Conservation (phyloP, 129 eudicot species). For the Centrapalus pauciflorus region DNA sequence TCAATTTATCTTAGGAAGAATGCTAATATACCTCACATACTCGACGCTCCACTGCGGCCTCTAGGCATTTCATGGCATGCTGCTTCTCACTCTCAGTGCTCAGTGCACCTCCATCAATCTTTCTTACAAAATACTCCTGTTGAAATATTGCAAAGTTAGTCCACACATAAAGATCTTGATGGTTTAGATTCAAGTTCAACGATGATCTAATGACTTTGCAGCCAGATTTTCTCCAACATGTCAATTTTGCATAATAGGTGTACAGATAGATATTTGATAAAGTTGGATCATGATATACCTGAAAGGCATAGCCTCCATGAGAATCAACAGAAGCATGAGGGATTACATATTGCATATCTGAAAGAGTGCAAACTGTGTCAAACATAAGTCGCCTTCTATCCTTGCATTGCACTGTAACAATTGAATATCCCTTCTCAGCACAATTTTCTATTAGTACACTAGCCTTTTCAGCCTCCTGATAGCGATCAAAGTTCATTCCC, state of each 20-base stretch:
- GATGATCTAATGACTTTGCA: neutral
- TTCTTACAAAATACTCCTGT: slow-evolving; percentile 71
- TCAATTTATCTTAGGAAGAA: neutral
- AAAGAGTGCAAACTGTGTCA: slow-evolving; percentile 73
- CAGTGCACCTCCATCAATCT: slow-evolving; percentile 52
- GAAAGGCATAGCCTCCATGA: slow-evolving; percentile 60
- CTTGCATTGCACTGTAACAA: slow-evolving; percentile 40
- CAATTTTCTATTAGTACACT: slow-evolving; percentile 49
- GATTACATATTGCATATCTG: slow-evolving; percentile 65
- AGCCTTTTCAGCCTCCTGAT: slow-evolving; percentile 31
- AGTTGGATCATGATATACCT: slow-evolving; percentile 29
- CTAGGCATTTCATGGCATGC: slow-evolving; percentile 61
- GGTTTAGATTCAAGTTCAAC: neutral
- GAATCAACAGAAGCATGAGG: slow-evolving; percentile 69
- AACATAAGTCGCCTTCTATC: slow-evolving; percentile 67
- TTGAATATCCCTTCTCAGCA: slow-evolving; percentile 54
- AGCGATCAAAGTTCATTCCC: slow-evolving; percentile 15
- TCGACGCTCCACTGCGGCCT: slow-evolving; percentile 81
- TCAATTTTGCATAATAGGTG: neutral
- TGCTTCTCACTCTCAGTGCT: slow-evolving; percentile 57
- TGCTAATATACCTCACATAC: slow-evolving; percentile 55
- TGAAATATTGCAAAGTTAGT: neutral
- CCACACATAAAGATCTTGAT: neutral
- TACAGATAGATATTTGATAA: neutral
- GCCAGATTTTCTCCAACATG: neutral